Evolutionary conservation across 2,329 filamentous ascomycete species (phyloP).

Genomic region (Pseudogymnoascus verrucosus): DNA sequence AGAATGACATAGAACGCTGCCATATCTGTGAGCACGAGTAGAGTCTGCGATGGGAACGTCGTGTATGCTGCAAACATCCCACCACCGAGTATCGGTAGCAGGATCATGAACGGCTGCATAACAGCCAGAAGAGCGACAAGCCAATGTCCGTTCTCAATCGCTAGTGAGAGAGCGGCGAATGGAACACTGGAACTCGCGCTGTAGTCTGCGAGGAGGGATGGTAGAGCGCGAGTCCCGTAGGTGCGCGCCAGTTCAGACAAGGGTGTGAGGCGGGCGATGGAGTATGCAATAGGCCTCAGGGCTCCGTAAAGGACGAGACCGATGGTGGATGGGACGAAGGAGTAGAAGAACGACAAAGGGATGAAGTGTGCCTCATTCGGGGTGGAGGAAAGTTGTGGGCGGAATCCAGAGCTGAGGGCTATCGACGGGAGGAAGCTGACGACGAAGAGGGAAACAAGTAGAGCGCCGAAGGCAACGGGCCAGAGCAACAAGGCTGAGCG

Average conservation of each 20-base stretch:
- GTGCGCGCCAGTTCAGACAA: conserved; percentile 55
- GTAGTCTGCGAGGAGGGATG: conserved; percentile 63
- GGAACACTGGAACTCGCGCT: conserved; percentile 33
- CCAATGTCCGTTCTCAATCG: conserved; percentile 51
- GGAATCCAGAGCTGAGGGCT: conserved; percentile 61
- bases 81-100: conserved; percentile 59
- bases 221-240: conserved; percentile 53
- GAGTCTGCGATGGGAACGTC: conserved; percentile 36
- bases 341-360: conserved; percentile 79
- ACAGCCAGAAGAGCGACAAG: conserved; percentile 49
- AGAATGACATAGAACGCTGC: conserved; percentile 67
- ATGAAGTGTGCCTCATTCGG: conserved; percentile 64
- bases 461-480: conserved; percentile 48
- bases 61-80: conserved; percentile 70
- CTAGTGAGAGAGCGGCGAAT: conserved; percentile 34
- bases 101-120: conserved; percentile 52
- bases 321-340: conserved; percentile 61
- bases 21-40: conserved; percentile 65
- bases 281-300: conserved; percentile 59
- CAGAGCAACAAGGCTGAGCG: conserved; percentile 58
- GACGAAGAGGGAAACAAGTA: conserved; percentile 64
- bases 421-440: conserved; percentile 69
- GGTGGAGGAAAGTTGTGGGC: conserved; percentile 55
- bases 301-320: conserved; percentile 59
- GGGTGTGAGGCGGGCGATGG: conserved; percentile 58